A percentile compares a stretch with the other conserved stretches of the same genome.
Evolutionary conservation across 441 rosid species (phyloP).

Genomic region (Capsella rubella): DNA sequence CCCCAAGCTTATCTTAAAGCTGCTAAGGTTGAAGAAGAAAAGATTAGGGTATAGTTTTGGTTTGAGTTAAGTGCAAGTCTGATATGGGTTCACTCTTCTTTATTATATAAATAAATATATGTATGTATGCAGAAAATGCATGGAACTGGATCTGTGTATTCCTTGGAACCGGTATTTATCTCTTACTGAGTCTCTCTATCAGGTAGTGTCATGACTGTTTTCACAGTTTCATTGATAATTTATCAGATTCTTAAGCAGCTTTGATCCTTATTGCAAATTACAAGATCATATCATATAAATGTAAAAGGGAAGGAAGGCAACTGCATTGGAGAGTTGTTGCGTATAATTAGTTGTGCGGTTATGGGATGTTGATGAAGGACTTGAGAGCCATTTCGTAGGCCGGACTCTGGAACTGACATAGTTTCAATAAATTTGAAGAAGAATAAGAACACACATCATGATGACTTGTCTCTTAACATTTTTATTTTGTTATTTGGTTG

Average conservation of each 20-base stretch:
- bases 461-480: conserved; percentile 15
- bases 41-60: conserved; percentile 2
- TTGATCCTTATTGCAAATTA: neutral
- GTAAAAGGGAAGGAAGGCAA: conserved; percentile 44
- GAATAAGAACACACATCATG: conserved; percentile 16
- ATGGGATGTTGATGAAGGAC: conserved; percentile 54
- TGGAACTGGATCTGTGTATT: neutral
- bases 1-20: conserved; percentile 30
- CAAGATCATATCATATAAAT: conserved; percentile 1
- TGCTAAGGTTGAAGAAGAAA: neutral
- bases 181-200: neutral
- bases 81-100: neutral
- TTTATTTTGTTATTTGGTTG: conserved; percentile 1
- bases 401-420: conserved; percentile 1
- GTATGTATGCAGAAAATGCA: neutral
- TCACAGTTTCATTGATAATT: neutral
- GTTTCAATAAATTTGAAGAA: conserved; percentile 22
- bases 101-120: neutral
- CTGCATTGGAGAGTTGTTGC: conserved; percentile 57
- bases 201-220: neutral
- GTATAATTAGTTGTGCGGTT: conserved; percentile 62
- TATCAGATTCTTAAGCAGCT: neutral
- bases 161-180: neutral
- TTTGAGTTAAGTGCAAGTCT: conserved; percentile 7
- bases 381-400: conserved; percentile 8